phyloP scores from a whole-genome alignment of 768 basidiomycete species.

The Dentipellis fragilis region DNA sequence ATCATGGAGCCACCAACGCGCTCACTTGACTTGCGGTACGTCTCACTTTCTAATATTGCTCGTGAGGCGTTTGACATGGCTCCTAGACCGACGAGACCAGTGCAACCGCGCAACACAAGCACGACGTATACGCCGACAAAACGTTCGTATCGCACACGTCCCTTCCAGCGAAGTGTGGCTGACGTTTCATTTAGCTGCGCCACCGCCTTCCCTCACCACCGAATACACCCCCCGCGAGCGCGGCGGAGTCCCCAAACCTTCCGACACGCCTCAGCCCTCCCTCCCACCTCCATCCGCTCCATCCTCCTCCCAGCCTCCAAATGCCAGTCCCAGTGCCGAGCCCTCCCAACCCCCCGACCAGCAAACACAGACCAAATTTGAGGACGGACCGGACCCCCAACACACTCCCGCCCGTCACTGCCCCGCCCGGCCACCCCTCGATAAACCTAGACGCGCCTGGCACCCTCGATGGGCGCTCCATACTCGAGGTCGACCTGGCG shows the following conservation, averaged over 20 bases:
- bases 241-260: conserved; percentile 32
- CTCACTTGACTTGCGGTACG: conserved; percentile 67
- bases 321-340: conserved; percentile 5
- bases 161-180: neutral
- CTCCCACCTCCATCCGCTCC: conserved; percentile 10
- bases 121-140: conserved; percentile 18
- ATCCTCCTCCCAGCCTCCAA: conserved; percentile 8
- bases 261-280: conserved; percentile 17
- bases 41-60: neutral
- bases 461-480: conserved; percentile 61
- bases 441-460: conserved; percentile 65
- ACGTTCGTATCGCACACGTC: conserved; percentile 12
- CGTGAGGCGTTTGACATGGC: neutral
- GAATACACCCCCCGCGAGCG: conserved; percentile 74
- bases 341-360: conserved; percentile 1
- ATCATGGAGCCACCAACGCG: conserved; percentile 75
- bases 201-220: conserved; percentile 62
- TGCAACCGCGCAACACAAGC: conserved; percentile 22
- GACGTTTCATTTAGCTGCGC: conserved; percentile 27
- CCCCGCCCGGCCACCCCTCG: conserved; percentile 71
- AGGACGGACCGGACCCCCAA: conserved; percentile 55
- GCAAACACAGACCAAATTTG: conserved; percentile 12
- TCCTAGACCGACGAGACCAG: conserved; percentile 27
- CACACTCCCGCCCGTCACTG: conserved; percentile 53
- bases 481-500: conserved; percentile 76